Conservation (phyloP, 2,329 filamentous ascomycete genomes). For the Diaporthe sp. region DNA sequence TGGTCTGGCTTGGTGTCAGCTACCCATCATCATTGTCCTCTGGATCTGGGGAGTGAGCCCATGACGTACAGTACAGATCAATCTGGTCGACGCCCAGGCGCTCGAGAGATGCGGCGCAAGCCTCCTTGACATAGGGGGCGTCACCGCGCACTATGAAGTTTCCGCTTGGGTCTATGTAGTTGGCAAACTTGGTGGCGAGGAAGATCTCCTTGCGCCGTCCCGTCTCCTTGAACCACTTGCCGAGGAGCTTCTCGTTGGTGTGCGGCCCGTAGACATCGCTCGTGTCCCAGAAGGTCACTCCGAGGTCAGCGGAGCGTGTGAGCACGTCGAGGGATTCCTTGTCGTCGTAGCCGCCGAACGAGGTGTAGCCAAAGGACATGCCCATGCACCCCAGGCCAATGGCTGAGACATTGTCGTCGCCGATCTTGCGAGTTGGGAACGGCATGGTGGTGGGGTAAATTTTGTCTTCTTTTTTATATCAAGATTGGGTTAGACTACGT, state of each 20-base stretch:
- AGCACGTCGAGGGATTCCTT: slow-evolving; percentile 42
- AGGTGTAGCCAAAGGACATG: slow-evolving; percentile 40
- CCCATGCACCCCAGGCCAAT: slow-evolving; percentile 42
- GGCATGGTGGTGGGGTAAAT: background rate
- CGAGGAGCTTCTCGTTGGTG: slow-evolving; percentile 57
- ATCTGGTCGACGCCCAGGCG: slow-evolving; percentile 64
- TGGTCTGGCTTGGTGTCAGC: slow-evolving; percentile 46
- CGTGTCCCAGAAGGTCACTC: slow-evolving; percentile 43
- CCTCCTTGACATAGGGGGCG: slow-evolving; percentile 47
- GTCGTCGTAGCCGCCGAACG: slow-evolving; percentile 40
- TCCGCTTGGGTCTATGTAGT: slow-evolving; percentile 43
- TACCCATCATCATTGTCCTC: background rate
- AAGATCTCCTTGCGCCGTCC: slow-evolving; percentile 61
- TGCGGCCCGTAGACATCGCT: slow-evolving; percentile 39
- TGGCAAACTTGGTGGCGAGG: slow-evolving; percentile 57
- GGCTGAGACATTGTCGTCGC: slow-evolving; percentile 40
- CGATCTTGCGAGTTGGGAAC: slow-evolving; percentile 37
- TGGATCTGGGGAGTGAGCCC: slow-evolving; percentile 42
- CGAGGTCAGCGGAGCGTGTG: slow-evolving; percentile 44
- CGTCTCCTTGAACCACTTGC: slow-evolving; percentile 59
- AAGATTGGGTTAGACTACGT: background rate
- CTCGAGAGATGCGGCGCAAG: slow-evolving; percentile 55
- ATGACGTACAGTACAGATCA: slow-evolving; percentile 60
- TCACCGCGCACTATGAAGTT: slow-evolving; percentile 44
- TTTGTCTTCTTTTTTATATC: background rate